phyloP scores from a whole-genome alignment of 345 rosid species.

The Melastoma malabathricum region DNA sequence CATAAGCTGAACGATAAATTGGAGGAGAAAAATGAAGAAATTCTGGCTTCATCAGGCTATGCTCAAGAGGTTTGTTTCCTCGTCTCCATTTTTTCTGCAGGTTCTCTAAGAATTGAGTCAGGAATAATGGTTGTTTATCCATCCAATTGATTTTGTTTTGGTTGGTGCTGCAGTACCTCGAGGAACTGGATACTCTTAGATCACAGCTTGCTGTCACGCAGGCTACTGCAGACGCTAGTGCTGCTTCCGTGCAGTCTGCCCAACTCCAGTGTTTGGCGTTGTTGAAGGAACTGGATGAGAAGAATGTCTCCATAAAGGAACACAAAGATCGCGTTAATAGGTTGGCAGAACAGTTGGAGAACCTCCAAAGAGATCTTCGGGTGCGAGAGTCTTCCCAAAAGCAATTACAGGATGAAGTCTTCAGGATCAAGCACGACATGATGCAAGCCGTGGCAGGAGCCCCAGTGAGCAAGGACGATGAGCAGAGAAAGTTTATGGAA shows the following conservation, averaged over 20 bases:
- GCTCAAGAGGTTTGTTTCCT: conserved; percentile 53
- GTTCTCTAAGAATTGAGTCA: conserved; percentile 1
- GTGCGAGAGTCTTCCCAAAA: conserved; percentile 73
- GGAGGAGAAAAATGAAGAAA: conserved; percentile 53
- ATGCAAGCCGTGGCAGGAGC: conserved; percentile 55
- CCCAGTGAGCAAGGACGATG: conserved; percentile 35
- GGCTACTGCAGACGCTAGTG: conserved; percentile 67
- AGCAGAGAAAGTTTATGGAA: conserved; percentile 35
- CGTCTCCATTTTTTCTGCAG: background rate
- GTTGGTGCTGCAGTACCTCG: conserved; percentile 33
- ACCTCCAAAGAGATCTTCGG: conserved; percentile 54
- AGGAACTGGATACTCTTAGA: conserved; percentile 53
- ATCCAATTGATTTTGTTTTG: no score
- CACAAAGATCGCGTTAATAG: conserved; percentile 61
- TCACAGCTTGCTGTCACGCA: conserved; percentile 52
- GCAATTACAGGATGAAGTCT: conserved; percentile 71
- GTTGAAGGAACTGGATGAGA: conserved; percentile 56
- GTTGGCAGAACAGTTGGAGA: conserved; percentile 57
- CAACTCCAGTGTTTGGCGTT: conserved; percentile 54
- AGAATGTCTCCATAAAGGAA: conserved; percentile 42
- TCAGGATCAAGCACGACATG: conserved; percentile 61
- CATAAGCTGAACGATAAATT: conserved; percentile 31
- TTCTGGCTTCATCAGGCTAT: conserved; percentile 49
- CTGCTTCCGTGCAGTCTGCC: conserved; percentile 64
- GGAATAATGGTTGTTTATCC: no score